These are phyloP conservation scores for Wickerhamiella nectarea DNA, from an alignment of 805 yeast genomes.

Conservation along the genomic window DNA sequence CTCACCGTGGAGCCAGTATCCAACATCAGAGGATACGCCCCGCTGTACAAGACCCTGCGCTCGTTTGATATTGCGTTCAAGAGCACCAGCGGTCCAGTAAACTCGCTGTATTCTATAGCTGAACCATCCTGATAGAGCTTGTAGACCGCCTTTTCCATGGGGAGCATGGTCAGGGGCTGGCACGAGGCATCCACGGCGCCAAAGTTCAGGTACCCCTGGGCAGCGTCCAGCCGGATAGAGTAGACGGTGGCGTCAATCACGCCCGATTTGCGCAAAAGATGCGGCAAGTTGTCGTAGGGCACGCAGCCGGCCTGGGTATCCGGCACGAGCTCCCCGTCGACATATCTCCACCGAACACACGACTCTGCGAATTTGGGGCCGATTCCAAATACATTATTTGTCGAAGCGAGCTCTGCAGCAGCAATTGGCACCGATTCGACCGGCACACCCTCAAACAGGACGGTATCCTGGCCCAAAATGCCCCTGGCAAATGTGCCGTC, in stretches of 20 bases:
- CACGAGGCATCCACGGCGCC: constrained; percentile 1
- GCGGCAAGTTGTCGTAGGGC: constrained; percentile 6
- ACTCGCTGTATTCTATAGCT: neutral
- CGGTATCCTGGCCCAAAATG: constrained; percentile 45
- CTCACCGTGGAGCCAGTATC: constrained; percentile 6
- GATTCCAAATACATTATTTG: constrained; percentile 36
- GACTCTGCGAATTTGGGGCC: constrained; percentile 25
- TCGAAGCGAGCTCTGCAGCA: constrained; percentile 48
- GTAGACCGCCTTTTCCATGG: neutral
- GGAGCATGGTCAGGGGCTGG: neutral
- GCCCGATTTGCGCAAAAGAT: neutral
- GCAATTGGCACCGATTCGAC: constrained; percentile 40
- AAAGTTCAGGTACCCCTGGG: neutral
- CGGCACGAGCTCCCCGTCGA: neutral
- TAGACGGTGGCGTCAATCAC: neutral
- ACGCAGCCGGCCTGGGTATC: constrained; percentile 1
- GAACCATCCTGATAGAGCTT: neutral
- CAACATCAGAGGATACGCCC: neutral
- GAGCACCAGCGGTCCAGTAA: neutral
- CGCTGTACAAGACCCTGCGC: neutral
- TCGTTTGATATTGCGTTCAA: neutral
- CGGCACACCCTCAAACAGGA: constrained; percentile 34
- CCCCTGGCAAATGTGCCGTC: constrained; percentile 32
- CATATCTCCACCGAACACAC: constrained; percentile 9
- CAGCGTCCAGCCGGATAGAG: constrained; percentile 2